phyloP scores from a whole-genome alignment of 495 filamentous ascomycete species.

The Talaromyces trachyspermus region DNA sequence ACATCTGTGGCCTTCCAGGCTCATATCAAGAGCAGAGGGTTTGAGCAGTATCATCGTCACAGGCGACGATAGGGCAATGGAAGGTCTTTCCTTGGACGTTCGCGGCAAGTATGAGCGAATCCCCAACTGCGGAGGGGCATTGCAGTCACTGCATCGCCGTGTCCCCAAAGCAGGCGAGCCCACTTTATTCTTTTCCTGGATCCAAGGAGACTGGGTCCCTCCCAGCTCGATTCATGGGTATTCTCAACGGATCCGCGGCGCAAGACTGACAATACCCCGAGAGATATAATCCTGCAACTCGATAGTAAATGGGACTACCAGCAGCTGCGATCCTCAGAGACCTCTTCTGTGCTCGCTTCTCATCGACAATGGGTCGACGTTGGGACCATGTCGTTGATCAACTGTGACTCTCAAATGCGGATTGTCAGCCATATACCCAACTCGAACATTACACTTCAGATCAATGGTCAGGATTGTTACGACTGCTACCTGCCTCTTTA shows the following conservation, averaged over 20 bases:
- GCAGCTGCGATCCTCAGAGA: background rate
- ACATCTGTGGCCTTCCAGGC: slow-evolving; percentile 32
- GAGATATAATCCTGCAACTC: slow-evolving; percentile 39
- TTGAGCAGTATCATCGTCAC: slow-evolving; percentile 32
- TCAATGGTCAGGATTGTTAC: background rate
- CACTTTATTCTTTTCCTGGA: slow-evolving; percentile 62
- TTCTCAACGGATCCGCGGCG: slow-evolving; percentile 49
- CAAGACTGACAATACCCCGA: slow-evolving; percentile 46
- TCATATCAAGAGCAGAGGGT: slow-evolving; percentile 26
- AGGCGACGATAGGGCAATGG: slow-evolving; percentile 18
- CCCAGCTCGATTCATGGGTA: slow-evolving; percentile 52
- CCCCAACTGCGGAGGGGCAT: slow-evolving; percentile 62
- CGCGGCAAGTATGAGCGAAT: slow-evolving; percentile 48
- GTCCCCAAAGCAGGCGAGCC: slow-evolving; percentile 10
- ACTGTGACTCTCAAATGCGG: background rate
- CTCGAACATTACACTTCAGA: background rate
- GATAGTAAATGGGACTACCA: slow-evolving; percentile 20
- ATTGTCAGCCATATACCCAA: background rate
- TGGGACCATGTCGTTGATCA: background rate
- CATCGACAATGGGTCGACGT: background rate
- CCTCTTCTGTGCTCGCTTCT: background rate
- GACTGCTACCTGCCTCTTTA: slow-evolving; percentile 6
- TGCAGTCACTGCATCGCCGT: slow-evolving; percentile 47
- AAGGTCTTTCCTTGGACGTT: slow-evolving; percentile 36
- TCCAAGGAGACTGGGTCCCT: slow-evolving; percentile 35